Conservation (phyloP, 2,329 filamentous ascomycete genomes). For the Cladosporium sp. region DNA sequence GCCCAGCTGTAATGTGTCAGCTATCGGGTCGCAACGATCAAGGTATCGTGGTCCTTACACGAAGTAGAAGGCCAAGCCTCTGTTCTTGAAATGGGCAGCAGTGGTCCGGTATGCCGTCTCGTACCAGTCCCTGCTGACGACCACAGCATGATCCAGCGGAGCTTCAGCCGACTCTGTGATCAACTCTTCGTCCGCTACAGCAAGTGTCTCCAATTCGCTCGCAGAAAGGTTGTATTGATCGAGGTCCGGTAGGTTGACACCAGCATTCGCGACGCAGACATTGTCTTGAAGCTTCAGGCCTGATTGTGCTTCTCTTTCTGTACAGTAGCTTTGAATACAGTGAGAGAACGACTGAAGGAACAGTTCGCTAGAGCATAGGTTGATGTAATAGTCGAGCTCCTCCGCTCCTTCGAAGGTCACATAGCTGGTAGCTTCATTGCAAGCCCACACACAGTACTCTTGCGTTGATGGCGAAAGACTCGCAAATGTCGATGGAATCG, state of each 20-base stretch:
- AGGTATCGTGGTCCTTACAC: background rate
- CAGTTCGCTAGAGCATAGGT: background rate
- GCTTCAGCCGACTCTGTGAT: background rate
- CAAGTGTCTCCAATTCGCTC: background rate
- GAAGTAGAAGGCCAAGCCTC: background rate
- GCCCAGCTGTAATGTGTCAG: slow-evolving; percentile 2
- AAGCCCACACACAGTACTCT: slow-evolving; percentile 5
- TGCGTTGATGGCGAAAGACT: background rate
- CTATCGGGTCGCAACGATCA: no score
- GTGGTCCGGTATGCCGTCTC: background rate
- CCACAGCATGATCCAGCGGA: background rate
- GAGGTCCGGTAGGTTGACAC: background rate
- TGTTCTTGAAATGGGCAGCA: background rate
- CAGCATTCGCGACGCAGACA: background rate
- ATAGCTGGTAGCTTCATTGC: slow-evolving; percentile 10
- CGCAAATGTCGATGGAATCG: background rate
- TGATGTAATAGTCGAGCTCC: slow-evolving; percentile 4
- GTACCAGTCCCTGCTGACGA: background rate
- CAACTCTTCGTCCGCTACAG: background rate
- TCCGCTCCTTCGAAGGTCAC: background rate
- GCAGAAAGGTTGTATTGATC: background rate
- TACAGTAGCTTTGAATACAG: background rate
- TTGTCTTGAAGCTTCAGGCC: background rate
- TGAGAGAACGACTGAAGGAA: slow-evolving; percentile 4
- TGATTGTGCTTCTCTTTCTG: background rate